These are phyloP conservation scores for Leccinum imitatum DNA, from an alignment of 768 basidiomycete species.

Conservation along the genomic window DNA sequence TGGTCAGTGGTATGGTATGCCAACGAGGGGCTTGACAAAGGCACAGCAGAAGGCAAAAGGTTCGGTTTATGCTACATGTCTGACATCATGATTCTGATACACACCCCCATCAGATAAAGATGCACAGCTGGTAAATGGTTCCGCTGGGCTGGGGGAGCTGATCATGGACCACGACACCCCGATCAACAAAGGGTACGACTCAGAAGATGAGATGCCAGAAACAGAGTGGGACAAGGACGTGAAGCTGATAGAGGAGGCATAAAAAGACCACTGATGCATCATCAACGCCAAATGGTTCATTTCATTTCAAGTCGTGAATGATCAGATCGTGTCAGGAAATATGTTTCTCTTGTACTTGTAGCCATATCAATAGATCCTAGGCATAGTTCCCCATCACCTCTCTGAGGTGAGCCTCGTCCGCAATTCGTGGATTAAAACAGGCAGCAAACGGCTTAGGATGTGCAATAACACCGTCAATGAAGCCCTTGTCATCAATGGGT, in stretches of 20 bases:
- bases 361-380: constrained; percentile 1
- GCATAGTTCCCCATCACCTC: constrained; percentile 27
- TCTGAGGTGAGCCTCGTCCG: constrained; percentile 25
- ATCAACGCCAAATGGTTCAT: background rate
- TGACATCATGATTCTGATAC: background rate
- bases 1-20: background rate
- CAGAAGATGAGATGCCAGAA: background rate
- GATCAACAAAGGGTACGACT: background rate
- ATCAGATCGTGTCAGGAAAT: background rate
- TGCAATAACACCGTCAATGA: constrained; percentile 62
- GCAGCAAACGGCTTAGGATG: constrained; percentile 65
- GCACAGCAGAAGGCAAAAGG: background rate
- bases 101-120: background rate
- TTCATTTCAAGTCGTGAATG: background rate
- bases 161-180: background rate
- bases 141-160: background rate
- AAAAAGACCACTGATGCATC: background rate
- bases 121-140: background rate
- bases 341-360: background rate
- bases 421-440: constrained; percentile 49
- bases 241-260: background rate
- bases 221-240: background rate
- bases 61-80: background rate
- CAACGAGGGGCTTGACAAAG: background rate
- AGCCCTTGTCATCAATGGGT: constrained; percentile 61